These are phyloP conservation scores for Paramecium pentaurelia DNA, from an alignment of 73 alveolate genomes.

Conservation along the genomic window DNA sequence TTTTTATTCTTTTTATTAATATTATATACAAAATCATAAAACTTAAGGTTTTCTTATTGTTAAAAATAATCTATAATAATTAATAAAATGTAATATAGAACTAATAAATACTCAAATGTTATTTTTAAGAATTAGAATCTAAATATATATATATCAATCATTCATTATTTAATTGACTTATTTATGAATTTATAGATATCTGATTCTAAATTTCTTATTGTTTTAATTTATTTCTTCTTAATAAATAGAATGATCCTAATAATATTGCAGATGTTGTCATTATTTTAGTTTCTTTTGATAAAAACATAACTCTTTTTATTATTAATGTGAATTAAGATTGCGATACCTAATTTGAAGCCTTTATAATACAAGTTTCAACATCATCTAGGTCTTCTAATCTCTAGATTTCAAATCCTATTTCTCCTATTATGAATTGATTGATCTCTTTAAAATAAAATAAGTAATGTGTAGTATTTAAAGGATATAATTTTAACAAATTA, in stretches of 20 bases:
- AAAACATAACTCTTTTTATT: background rate
- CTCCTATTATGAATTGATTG: background rate
- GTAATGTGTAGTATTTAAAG: background rate
- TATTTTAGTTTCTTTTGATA: background rate
- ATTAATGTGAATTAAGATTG: background rate
- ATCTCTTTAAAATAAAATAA: background rate
- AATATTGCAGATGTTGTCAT: background rate
- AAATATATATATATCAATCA: background rate
- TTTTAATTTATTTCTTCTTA: background rate
- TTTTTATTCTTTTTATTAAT: background rate
- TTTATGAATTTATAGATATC: background rate
- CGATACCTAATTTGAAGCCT: background rate
- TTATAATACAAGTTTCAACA: background rate
- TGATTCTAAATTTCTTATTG: background rate
- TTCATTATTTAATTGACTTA: background rate
- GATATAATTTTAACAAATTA: background rate
- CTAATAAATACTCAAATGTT: no score
- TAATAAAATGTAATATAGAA: no score
- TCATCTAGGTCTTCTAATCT: background rate
- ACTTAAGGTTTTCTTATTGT: no score
- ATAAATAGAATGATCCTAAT: background rate
- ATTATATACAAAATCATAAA: no score
- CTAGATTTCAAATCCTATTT: background rate
- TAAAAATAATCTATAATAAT: no score
- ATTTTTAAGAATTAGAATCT: background rate